Conservation (phyloP, 305 asterid species). For the Rubia occidens region DNA sequence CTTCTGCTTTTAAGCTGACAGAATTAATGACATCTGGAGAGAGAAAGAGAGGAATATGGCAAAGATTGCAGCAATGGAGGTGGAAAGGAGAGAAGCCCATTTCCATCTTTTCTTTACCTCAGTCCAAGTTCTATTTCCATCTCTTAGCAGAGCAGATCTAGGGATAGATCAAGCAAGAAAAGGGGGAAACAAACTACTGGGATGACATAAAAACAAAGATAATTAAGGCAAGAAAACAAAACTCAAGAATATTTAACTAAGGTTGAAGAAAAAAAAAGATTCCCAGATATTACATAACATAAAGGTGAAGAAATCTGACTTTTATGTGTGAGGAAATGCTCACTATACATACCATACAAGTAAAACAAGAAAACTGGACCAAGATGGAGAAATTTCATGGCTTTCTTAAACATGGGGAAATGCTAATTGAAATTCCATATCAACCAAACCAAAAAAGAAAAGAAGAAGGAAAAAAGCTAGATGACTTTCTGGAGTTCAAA, state of each 20-base stretch:
- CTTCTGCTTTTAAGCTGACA: conserved; percentile 36
- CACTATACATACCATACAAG: background rate
- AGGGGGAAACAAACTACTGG: conserved; percentile 8
- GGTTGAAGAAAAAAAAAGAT: background rate
- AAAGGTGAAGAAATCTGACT: background rate
- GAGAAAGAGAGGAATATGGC: conserved; percentile 16
- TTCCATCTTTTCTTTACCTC: conserved; percentile 21
- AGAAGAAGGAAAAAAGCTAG: background rate
- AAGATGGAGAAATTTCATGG: background rate
- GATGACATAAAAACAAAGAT: conserved; percentile 17
- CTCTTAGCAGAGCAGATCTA: conserved; percentile 36
- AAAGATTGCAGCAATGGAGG: conserved; percentile 22
- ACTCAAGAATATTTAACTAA: background rate
- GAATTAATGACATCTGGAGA: conserved; percentile 30
- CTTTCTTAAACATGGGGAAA: background rate
- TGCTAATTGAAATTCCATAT: background rate
- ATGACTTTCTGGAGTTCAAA: background rate
- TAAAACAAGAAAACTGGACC: background rate
- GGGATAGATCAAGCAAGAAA: conserved; percentile 27
- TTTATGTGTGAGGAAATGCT: background rate
- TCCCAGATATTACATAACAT: background rate
- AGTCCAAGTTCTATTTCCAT: conserved; percentile 19
- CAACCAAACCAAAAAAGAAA: background rate
- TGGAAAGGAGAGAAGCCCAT: conserved; percentile 15
- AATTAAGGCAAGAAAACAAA: conserved; percentile 20